These are phyloP conservation scores for Colletotrichum siamense DNA, from an alignment of 2,329 filamentous ascomycete genomes.

Conservation along the genomic window DNA sequence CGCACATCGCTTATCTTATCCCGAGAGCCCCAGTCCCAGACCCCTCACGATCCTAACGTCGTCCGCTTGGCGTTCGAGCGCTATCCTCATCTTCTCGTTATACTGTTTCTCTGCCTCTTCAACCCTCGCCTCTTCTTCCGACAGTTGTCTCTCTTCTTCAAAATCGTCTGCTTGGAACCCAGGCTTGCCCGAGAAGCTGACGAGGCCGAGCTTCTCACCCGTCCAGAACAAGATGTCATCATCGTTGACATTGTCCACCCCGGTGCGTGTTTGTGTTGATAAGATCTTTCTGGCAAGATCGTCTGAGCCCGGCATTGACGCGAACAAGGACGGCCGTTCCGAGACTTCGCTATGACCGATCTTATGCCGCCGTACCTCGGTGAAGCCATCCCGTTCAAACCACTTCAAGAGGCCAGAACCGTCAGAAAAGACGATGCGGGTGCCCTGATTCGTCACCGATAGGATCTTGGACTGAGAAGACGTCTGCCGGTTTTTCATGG, in stretches of 20 bases:
- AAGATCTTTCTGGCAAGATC: constrained; percentile 85
- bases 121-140: constrained; percentile 51
- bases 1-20: background rate
- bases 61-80: constrained; percentile 78
- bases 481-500: constrained; percentile 82
- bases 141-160: constrained; percentile 46
- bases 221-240: constrained; percentile 88
- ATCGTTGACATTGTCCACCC: constrained; percentile 43
- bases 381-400: constrained; percentile 84
- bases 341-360: constrained; percentile 60
- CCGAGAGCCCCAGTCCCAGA: constrained; percentile 45
- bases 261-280: constrained; percentile 54
- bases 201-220: constrained; percentile 79
- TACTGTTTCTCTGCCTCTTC: constrained; percentile 67
- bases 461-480: constrained; percentile 82
- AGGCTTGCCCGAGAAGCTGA: constrained; percentile 64
- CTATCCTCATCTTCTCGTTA: constrained; percentile 73
- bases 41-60: constrained; percentile 78
- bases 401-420: constrained; percentile 85
- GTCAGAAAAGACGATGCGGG: constrained; percentile 82
- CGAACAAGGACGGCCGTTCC: constrained; percentile 55
- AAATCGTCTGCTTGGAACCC: constrained; percentile 58
- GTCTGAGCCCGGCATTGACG: constrained; percentile 58
- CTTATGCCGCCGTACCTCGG: constrained; percentile 59
- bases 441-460: constrained; percentile 81